Base-by-base conservation (phyloP, 2,329 filamentous ascomycete species). In the Phyllosticta citribraziliensis region DNA sequence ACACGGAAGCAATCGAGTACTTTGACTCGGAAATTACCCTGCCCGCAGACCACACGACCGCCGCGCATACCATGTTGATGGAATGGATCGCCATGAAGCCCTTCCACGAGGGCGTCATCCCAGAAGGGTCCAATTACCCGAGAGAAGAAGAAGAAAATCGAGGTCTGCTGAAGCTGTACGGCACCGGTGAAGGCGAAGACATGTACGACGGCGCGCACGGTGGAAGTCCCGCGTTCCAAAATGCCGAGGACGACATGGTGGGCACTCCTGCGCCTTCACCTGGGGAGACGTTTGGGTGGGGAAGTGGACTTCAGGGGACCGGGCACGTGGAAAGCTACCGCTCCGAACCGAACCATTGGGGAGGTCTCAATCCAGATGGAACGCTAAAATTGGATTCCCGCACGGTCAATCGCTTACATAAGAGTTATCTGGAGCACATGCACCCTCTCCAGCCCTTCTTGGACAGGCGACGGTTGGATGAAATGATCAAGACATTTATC, bases 21-120 rank as follows among this genome's bases (percentile, higher is more conserved):
- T 1, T 56, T 10, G 71, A 74, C 30, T 72, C 73, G 55, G 81
- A 85, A 65, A 82, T 88, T 14, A 84, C 88, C 1, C 89, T 96
- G 61, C 89, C 91, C 0, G 83, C 86, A 27, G 89, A 96, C 66
- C 93, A 97, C 69, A 95, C 90, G 0, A 97, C 92, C 0, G 84
- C 91, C n/a, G 91, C 91, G 1, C 89, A 94, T 57, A 84, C 91
- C 64, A 78, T 97, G 19, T 77, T 97, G 75, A 79, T 70, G 75
- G 80, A 64, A 70, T 97, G 69, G 84, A 89, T 35, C 60, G 73
- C 62, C 66, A 78, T 67, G 9, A 70, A 71, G 68, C 77, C 79
- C 33, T 80, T 80, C 58, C 80, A 86, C 25, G 82, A 84, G 60
- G 83, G 88, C 65, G 75, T 65, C 10, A 65, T 72, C 14, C 66